phyloP scores from a whole-genome alignment of 305 asterid species.

The Solanum hybrid region DNA sequence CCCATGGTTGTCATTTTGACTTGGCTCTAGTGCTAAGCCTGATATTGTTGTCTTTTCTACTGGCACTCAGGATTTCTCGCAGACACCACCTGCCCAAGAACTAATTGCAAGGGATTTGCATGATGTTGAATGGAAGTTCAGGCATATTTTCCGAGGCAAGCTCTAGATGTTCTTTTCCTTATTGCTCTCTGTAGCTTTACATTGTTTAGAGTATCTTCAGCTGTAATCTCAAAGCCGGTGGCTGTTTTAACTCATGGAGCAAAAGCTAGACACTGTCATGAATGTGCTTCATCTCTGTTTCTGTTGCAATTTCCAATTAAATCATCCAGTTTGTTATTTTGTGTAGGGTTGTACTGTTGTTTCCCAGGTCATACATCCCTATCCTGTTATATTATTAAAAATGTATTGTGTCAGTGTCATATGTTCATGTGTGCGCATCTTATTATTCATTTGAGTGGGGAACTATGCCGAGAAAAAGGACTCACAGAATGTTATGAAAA shows the following conservation, averaged over 20 bases:
- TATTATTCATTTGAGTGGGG: not conserved
- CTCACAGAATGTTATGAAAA: not conserved
- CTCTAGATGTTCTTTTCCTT: not conserved
- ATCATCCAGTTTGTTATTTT: not conserved
- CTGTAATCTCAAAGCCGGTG: not conserved
- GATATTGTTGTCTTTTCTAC: slow-evolving; percentile 11
- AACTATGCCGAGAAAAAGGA: not conserved
- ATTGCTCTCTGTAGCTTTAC: not conserved
- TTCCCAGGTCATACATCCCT: not conserved
- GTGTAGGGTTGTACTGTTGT: not conserved
- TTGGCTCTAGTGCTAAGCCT: not conserved
- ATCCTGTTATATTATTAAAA: not conserved
- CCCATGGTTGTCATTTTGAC: not conserved
- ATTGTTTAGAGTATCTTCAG: not conserved
- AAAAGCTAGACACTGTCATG: not conserved
- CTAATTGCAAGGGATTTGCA: slow-evolving; percentile 96
- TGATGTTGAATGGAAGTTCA: slow-evolving; percentile 90
- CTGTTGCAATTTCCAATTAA: not conserved
- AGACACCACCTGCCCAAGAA: slow-evolving; percentile 91
- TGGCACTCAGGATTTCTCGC: slow-evolving; percentile 78
- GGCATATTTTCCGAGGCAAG: slow-evolving; percentile 78
- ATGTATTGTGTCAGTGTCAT: not conserved
- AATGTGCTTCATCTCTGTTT: not conserved
- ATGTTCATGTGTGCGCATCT: not conserved
- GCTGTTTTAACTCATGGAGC: not conserved